phyloP scores from a whole-genome alignment of 75 land plant species.

The Picea sitchensis region DNA sequence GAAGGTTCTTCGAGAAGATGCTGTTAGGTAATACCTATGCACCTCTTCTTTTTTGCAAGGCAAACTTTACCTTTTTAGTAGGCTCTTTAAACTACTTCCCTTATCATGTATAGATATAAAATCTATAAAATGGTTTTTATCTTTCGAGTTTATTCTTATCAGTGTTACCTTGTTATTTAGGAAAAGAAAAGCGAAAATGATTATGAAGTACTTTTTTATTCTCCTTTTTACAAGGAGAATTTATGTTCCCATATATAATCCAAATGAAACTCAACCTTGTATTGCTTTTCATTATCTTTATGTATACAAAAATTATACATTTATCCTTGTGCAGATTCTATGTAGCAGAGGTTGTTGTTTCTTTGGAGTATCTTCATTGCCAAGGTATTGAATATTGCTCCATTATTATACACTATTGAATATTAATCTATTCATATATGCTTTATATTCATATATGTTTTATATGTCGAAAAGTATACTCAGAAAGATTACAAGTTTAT shows the following conservation, averaged over 20 bases:
- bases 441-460: too few relatives aligned
- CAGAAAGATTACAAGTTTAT: too few relatives aligned
- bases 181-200: neutral
- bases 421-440: too few relatives aligned
- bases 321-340: conserved; percentile 59
- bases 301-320: neutral
- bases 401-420: too few relatives aligned
- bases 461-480: too few relatives aligned
- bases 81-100: neutral
- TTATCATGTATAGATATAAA: too few relatives aligned
- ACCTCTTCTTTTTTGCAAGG: neutral
- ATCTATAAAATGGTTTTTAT: too few relatives aligned
- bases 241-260: neutral
- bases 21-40: conserved; percentile 54
- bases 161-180: neutral
- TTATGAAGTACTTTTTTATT: neutral
- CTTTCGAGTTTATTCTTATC: neutral
- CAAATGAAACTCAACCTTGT: neutral
- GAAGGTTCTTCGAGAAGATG: conserved; percentile 79
- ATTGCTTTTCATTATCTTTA: neutral
- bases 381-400: conserved; percentile 37
- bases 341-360: conserved; percentile 82
- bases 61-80: neutral
- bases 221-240: neutral
- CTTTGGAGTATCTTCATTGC: conserved; percentile 90